These are phyloP conservation scores for Hymenoscyphus albidus DNA, from an alignment of 2,329 filamentous ascomycete species.

Conservation along the genomic window DNA sequence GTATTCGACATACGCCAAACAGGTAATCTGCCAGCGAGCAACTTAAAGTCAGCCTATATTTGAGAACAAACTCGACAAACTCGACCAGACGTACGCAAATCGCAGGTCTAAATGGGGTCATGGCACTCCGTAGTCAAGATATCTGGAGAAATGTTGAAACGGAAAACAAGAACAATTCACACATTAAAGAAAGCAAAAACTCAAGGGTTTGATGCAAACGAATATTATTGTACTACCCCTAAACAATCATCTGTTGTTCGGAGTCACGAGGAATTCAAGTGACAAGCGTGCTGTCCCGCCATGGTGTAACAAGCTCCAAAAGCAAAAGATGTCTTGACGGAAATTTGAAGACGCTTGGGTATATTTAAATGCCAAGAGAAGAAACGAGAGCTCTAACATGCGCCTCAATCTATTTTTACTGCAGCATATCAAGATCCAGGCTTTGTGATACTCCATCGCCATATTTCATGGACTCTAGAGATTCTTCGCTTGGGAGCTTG, in stretches of 20 bases:
- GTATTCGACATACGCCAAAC: background rate
- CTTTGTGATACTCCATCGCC: conserved; percentile 13
- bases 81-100: background rate
- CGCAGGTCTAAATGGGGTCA: background rate
- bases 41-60: background rate
- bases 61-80: background rate
- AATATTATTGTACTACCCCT: conserved; percentile 13
- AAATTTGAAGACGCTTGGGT: conserved; percentile 1
- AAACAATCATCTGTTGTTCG: conserved; percentile 11
- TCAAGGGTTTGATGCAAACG: conserved; percentile 18
- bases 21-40: background rate
- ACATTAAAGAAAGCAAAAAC: conserved; percentile 1
- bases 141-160: background rate
- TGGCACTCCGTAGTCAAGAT: background rate
- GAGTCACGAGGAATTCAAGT: background rate
- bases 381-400: background rate
- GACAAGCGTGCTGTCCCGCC: conserved; percentile 5
- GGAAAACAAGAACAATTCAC: background rate
- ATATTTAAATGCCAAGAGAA: conserved; percentile 2
- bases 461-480: conserved; percentile 14
- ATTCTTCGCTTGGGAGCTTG: conserved; percentile 25
- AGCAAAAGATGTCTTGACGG: conserved; percentile 2
- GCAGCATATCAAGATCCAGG: conserved; percentile 5
- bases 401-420: background rate
- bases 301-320: conserved; percentile 6